Conservation (phyloP, 225 moss, liverwort and hornwort species). For the Bryum argenteum region DNA sequence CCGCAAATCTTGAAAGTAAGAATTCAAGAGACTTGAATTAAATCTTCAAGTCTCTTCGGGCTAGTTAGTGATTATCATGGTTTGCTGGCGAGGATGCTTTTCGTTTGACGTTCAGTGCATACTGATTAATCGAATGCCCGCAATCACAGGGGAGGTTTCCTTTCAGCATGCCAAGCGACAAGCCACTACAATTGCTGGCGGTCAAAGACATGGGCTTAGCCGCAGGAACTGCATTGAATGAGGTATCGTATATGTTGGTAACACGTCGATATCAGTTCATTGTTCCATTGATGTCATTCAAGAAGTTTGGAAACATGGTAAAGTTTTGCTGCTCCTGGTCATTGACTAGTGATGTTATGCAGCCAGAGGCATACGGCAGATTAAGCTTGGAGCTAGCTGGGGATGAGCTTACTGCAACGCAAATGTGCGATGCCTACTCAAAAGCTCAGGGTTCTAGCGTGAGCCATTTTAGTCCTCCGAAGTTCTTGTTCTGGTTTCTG, state of each 20-base stretch:
- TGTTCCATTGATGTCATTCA: conserved; percentile 9
- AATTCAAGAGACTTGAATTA: background rate
- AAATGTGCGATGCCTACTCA: conserved; percentile 57
- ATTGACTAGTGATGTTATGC: conserved; percentile 22
- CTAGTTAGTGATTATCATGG: background rate
- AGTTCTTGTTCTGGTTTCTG: conserved; percentile 62
- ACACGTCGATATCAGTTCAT: background rate
- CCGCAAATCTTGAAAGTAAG: conserved; percentile 65
- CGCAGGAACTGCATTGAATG: conserved; percentile 57
- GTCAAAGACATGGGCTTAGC: conserved; percentile 67
- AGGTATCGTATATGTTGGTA: conserved; percentile 31
- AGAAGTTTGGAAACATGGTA: conserved; percentile 1
- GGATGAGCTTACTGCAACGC: conserved; percentile 58
- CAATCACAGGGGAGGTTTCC: conserved; percentile 51
- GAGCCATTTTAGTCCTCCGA: conserved; percentile 64
- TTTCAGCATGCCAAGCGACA: conserved; percentile 64
- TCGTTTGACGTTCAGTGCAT: conserved; percentile 7
- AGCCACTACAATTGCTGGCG: conserved; percentile 58
- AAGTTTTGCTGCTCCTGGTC: conserved; percentile 20
- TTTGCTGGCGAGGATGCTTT: conserved; percentile 11
- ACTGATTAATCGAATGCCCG: background rate
- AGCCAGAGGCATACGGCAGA: conserved; percentile 54
- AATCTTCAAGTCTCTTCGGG: background rate
- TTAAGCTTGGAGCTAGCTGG: conserved; percentile 63
- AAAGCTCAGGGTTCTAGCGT: conserved; percentile 54